Conservation (phyloP, 1,284 basidiomycete genomes). For the Trametes sp. region DNA sequence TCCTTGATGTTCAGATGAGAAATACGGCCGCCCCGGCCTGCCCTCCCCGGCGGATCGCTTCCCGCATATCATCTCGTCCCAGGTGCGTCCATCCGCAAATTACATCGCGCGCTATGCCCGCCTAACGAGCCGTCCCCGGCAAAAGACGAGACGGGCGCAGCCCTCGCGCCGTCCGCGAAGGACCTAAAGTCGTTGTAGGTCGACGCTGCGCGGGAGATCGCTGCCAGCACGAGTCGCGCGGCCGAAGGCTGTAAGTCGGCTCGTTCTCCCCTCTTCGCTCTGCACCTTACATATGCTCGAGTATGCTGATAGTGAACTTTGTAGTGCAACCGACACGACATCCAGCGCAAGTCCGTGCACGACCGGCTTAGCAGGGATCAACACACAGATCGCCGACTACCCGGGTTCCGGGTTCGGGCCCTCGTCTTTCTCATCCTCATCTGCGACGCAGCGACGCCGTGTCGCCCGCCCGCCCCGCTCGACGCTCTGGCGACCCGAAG, state of each 20-base stretch:
- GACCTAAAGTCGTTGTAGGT: conserved; percentile 85
- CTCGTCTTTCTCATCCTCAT: no score
- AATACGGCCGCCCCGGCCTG: conserved; percentile 54
- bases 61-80: conserved; percentile 60
- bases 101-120: no score
- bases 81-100: conserved; percentile 53
- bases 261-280: neutral
- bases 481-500: conserved; percentile 49
- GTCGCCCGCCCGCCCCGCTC: conserved; percentile 21
- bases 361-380: conserved; percentile 80
- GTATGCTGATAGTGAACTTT: neutral
- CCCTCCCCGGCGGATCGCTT: conserved; percentile 72
- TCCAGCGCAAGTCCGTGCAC: conserved; percentile 64
- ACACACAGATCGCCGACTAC: conserved; percentile 62
- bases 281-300: neutral
- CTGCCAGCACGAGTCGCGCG: neutral
- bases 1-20: conserved; percentile 44
- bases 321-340: conserved; percentile 61
- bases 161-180: conserved; percentile 74
- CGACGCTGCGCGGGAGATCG: conserved; percentile 31
- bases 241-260: conserved; percentile 43
- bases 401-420: no score
- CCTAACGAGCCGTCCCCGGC: conserved; percentile 39
- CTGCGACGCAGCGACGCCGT: conserved; percentile 12
- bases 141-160: conserved; percentile 73